phyloP scores from a whole-genome alignment of 805 yeast genomes.

The Pichia manshurica region DNA sequence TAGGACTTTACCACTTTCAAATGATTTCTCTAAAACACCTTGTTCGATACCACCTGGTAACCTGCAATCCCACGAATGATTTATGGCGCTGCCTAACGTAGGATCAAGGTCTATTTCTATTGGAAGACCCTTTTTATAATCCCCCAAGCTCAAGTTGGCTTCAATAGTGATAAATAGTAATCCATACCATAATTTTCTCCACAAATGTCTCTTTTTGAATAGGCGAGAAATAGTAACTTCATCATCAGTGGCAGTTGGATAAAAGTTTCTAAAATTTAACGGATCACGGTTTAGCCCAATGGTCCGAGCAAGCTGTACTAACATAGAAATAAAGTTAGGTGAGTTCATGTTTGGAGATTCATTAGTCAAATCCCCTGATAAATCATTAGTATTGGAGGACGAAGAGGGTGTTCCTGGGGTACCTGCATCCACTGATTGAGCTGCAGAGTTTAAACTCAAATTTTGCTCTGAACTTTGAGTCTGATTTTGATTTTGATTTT shows the following conservation, averaged over 20 bases:
- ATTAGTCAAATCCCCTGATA: conserved; percentile 32
- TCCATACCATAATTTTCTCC: conserved; percentile 38
- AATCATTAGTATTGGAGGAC: conserved; percentile 26
- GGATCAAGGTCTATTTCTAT: conserved; percentile 35
- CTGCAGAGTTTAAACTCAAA: background rate
- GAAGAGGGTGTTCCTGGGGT: background rate
- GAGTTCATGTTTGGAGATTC: conserved; percentile 34
- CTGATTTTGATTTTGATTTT: background rate
- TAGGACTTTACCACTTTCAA: conserved; percentile 25
- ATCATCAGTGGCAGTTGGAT: conserved; percentile 23
- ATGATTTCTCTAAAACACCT: conserved; percentile 32
- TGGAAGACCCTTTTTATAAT: conserved; percentile 32
- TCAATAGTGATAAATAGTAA: conserved; percentile 31
- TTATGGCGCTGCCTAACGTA: conserved; percentile 26
- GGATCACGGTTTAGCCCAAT: conserved; percentile 48
- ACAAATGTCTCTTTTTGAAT: conserved; percentile 33
- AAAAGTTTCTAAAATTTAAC: conserved; percentile 33
- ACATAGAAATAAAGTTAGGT: conserved; percentile 30
- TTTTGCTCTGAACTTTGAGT: background rate
- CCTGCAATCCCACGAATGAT: conserved; percentile 34
- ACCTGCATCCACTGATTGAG: background rate
- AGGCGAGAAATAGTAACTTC: conserved; percentile 27
- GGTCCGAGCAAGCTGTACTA: conserved; percentile 40
- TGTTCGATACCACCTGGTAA: conserved; percentile 35
- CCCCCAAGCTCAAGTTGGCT: conserved; percentile 33